Evolutionary conservation across 2,329 filamentous ascomycete genomes (phyloP).

Genomic region (Sporothrix sp.): DNA sequence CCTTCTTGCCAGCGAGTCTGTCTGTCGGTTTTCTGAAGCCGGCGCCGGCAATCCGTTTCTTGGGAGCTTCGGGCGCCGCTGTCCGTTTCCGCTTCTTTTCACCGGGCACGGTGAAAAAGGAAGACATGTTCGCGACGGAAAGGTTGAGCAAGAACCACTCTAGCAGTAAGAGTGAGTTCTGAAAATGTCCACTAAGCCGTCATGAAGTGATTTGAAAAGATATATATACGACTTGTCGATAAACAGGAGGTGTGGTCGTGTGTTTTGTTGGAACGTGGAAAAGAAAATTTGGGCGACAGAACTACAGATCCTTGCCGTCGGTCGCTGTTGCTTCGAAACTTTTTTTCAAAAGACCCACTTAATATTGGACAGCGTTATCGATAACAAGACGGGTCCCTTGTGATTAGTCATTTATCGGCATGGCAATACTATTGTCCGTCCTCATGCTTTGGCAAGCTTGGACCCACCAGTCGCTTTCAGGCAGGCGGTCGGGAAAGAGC

Average conservation of each 20-base stretch:
- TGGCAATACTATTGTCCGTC: constrained; percentile 17
- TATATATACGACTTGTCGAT: too few relatives aligned
- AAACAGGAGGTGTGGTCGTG: not conserved
- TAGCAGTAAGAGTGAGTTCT: not conserved
- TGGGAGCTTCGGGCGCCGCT: constrained; percentile 43
- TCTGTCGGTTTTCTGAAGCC: constrained; percentile 24
- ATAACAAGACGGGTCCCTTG: too few relatives aligned
- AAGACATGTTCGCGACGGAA: constrained; percentile 58
- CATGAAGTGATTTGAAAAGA: not conserved
- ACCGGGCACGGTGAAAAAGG: constrained; percentile 85
- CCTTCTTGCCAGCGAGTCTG: not conserved
- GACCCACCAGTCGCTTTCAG: constrained; percentile 3
- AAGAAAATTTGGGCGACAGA: constrained; percentile 1
- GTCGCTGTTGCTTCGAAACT: constrained; percentile 3
- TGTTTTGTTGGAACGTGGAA: not conserved
- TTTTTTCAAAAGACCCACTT: constrained; percentile 18
- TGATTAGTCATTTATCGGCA: too few relatives aligned
- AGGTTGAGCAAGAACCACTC: not conserved
- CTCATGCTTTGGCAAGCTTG: constrained; percentile 4
- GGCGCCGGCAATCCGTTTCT: constrained; percentile 43
- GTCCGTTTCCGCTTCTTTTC: constrained; percentile 83
- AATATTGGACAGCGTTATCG: constrained; percentile 14
- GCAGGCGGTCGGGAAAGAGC: constrained; percentile 14
- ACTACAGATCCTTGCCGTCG: too few relatives aligned
- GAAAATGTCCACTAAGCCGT: too few relatives aligned